These are phyloP conservation scores for Graphilbum ipis-grandicollis DNA, from an alignment of 2,329 filamentous ascomycete species.

Conservation along the genomic window DNA sequence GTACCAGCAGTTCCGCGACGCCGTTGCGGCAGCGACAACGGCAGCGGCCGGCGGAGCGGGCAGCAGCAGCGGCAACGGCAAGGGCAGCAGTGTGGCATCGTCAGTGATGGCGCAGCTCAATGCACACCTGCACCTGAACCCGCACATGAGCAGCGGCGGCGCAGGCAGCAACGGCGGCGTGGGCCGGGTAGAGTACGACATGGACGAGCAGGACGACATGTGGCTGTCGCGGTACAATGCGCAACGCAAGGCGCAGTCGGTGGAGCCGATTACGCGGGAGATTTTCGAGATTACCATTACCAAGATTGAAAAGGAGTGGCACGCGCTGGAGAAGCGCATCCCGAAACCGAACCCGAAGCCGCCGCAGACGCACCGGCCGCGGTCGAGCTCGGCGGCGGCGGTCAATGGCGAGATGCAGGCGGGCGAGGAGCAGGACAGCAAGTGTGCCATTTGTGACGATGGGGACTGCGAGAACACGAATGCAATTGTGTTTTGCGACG, in stretches of 20 bases:
- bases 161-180: slow-evolving; percentile 26
- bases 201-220: slow-evolving; percentile 97
- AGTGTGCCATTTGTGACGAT: slow-evolving; percentile 94
- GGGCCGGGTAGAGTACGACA: slow-evolving; percentile 91
- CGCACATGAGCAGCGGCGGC: background rate
- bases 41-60: slow-evolving; percentile 20
- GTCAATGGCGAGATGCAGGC: slow-evolving; percentile 82
- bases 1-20: slow-evolving; percentile 4
- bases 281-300: slow-evolving; percentile 97
- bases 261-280: slow-evolving; percentile 76
- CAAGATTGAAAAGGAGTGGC: slow-evolving; percentile 98
- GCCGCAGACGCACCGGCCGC: slow-evolving; percentile 79
- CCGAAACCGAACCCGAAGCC: slow-evolving; percentile 95
- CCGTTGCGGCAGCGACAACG: too few species aligned
- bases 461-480: slow-evolving; percentile 99
- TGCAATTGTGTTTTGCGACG: slow-evolving; percentile 96
- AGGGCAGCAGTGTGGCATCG: slow-evolving; percentile 23
- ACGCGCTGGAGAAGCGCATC: slow-evolving; percentile 86
- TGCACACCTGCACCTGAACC: slow-evolving; percentile 13
- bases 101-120: slow-evolving; percentile 5
- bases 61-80: slow-evolving; percentile 22
- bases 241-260: slow-evolving; percentile 54
- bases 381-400: slow-evolving; percentile 84
- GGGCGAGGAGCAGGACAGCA: slow-evolving; percentile 90
- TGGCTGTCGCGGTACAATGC: slow-evolving; percentile 79